Evolutionary conservation across 2,329 filamentous ascomycete species (phyloP).

Genomic region (Ophiostoma triangulosporum): DNA sequence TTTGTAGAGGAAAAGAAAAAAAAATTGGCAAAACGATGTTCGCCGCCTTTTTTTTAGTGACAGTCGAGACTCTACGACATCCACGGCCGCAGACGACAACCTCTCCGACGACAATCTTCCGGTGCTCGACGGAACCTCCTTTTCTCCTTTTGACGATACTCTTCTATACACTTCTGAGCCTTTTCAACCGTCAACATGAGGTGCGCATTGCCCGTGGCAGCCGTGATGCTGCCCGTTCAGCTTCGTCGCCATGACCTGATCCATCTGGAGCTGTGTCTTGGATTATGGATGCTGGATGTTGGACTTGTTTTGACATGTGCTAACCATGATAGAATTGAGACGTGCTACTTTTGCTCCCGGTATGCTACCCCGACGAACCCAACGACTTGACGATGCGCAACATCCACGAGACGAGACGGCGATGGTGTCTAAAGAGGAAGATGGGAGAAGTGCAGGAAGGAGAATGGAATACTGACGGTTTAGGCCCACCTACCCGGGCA

Average conservation of each 20-base stretch:
- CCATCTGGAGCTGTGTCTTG: neutral
- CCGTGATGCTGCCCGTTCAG: neutral
- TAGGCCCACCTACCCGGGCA: slow-evolving; percentile 38
- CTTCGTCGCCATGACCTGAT: neutral
- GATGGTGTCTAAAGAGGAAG: slow-evolving; percentile 30
- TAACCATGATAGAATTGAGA: slow-evolving; percentile 36
- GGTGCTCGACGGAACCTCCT: slow-evolving; percentile 2
- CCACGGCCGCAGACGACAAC: neutral
- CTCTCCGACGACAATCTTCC: slow-evolving; percentile 1
- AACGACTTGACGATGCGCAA: neutral
- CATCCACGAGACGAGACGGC: neutral
- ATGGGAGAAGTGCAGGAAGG: slow-evolving; percentile 20
- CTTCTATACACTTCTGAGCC: neutral
- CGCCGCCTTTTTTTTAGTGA: slow-evolving; percentile 11
- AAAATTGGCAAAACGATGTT: slow-evolving; percentile 9
- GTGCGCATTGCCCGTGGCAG: neutral
- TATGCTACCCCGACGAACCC: slow-evolving; percentile 13
- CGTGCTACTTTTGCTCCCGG: slow-evolving; percentile 60
- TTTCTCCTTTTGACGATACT: neutral
- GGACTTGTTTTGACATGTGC: neutral
- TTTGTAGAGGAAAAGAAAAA: slow-evolving; percentile 8
- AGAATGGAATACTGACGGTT: slow-evolving; percentile 3
- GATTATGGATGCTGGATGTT: neutral
- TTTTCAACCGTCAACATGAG: slow-evolving; percentile 3
- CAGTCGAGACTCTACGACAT: slow-evolving; percentile 1